These are phyloP conservation scores for Aspergillus aculeatus DNA, from an alignment of 2,329 filamentous ascomycete species.

Conservation along the genomic window DNA sequence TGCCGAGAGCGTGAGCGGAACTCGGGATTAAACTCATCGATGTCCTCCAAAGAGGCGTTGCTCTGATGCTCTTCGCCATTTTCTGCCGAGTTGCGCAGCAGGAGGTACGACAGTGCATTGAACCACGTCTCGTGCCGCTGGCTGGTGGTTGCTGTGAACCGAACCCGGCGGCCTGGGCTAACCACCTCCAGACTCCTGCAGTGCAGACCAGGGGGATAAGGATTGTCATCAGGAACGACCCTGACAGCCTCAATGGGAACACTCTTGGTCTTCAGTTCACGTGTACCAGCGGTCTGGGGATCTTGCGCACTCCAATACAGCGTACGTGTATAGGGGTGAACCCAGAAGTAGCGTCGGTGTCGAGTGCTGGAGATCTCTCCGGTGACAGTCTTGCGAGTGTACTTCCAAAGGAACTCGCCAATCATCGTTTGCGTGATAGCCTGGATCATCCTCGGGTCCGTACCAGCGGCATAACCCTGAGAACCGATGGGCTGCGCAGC, in stretches of 20 bases:
- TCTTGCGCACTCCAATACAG: constrained; percentile 95
- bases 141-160: constrained; percentile 91
- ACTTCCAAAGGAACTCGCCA: constrained; percentile 98
- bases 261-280: constrained; percentile 80
- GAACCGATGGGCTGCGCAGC: constrained; percentile 61
- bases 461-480: constrained; percentile 65
- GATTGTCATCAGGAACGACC: constrained; percentile 91
- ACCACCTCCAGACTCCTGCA: constrained; percentile 89
- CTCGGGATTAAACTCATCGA: constrained; percentile 79
- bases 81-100: constrained; percentile 68
- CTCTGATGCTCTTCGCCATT: constrained; percentile 57
- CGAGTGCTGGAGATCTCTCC: constrained; percentile 84
- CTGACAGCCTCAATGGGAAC: constrained; percentile 90
- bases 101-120: constrained; percentile 90
- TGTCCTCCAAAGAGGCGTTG: constrained; percentile 59
- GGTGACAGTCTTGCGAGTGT: constrained; percentile 90
- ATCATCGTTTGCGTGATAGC: constrained; percentile 99
- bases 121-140: constrained; percentile 98
- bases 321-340: constrained; percentile 94
- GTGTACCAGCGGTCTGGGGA: constrained; percentile 73
- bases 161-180: constrained; percentile 82
- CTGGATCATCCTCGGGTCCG: constrained; percentile 97
- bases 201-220: constrained; percentile 89
- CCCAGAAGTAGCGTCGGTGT: constrained; percentile 97
- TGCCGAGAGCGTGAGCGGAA: constrained; percentile 56